Evolutionary conservation across 805 yeast genomes (phyloP), one percentile per base, ranked within the genome.

Genomic region (Myxozyma vanderwaltii): DNA sequence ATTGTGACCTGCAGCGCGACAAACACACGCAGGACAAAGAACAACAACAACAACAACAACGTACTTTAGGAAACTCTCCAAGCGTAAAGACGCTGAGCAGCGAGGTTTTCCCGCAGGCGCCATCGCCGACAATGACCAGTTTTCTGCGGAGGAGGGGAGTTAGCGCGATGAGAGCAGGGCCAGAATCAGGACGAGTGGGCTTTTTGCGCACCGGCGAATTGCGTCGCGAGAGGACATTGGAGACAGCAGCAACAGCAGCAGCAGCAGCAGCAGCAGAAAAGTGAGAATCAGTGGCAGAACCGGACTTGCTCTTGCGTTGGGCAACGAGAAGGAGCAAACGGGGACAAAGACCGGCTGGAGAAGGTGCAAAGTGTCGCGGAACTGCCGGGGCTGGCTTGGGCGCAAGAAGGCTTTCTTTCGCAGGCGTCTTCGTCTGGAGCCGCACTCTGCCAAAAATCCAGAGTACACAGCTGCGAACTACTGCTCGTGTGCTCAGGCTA

Each of bases 81-180:
- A 91, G 73, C 0, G 97, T 89, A 76, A 91, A 91, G 21, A 91
- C 97, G 72, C 92, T 94, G 70, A 92, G 79, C 55, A 94, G 79
- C 10, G 97, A 91, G 1, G 99, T 92, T 74, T 92, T 92, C 75
- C 99, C 99, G 78, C 97, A 92, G 23, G 98, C 97, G 83, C 67
- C 67, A 36, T 64, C 67, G 45, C 68, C 68, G 40, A 64, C 58
- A 21, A 64, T 64, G 26, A 64, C 68, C 44, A 63, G 61, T 50
- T 63, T 63, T 13, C 67, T 55, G 54, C 15, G 3, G 38, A 24
- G 17, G 48, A 8, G 15, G 21, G 36, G 24, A 10, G 39, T 33
- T 7, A 36, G 51, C 31, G 19, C 29, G 23, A 29, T 19, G 23
- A 39, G 29, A 15, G 21, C 27, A 45, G 17, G n/a, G 50, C 27